phyloP scores from a whole-genome alignment of 129 eudicot species.

The Rutidosis leptorrhynchoides region DNA sequence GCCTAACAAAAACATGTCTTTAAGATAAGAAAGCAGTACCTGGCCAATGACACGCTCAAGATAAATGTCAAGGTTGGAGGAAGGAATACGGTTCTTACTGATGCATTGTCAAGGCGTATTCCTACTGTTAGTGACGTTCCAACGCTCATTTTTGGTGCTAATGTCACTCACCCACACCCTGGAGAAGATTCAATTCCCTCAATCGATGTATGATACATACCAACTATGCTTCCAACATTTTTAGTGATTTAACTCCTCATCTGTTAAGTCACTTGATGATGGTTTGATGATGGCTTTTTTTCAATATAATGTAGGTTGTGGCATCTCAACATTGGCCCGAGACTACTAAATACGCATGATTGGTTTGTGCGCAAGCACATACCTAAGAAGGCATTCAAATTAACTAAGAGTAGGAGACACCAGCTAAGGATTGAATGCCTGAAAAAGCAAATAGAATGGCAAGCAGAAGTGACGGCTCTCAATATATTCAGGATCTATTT shows the following conservation, averaged over 20 bases:
- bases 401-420: no score
- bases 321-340: constrained; percentile 98
- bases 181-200: constrained; percentile 99
- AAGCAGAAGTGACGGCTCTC: no score
- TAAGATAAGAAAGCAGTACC: constrained; percentile 72
- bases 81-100: constrained; percentile 85
- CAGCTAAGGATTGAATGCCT: no score
- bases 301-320: constrained; percentile 53
- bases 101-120: constrained; percentile 76
- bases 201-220: constrained; percentile 59
- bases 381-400: constrained; percentile 79
- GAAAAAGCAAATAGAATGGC: no score
- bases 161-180: constrained; percentile 96
- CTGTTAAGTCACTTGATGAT: not conserved
- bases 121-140: constrained; percentile 83
- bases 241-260: not conserved
- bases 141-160: constrained; percentile 95
- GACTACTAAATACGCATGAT: constrained; percentile 80
- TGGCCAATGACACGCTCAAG: constrained; percentile 90
- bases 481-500: constrained; percentile 76
- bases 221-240: not conserved
- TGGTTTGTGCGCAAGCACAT: constrained; percentile 88
- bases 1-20: constrained; percentile 82
- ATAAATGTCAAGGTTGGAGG: no score
- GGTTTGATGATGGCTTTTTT: no score